phyloP scores from a whole-genome alignment of 805 yeast species.

The Wickerhamiella lipophila region DNA sequence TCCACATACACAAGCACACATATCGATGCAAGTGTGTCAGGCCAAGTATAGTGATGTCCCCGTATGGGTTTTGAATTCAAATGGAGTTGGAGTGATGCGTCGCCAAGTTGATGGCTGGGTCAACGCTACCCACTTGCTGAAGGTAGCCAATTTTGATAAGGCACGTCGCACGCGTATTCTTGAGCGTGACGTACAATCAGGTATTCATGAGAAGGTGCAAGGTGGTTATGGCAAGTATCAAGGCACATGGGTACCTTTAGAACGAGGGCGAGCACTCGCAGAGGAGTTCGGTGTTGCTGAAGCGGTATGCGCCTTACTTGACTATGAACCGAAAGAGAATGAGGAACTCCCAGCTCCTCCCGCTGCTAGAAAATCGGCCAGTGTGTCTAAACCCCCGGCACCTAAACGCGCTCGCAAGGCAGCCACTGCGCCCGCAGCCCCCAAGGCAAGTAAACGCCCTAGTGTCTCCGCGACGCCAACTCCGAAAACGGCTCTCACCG shows the following conservation, averaged over 20 bases:
- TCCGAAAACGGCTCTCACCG: slow-evolving; percentile 9
- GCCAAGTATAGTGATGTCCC: slow-evolving; percentile 37
- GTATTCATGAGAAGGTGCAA: slow-evolving; percentile 83
- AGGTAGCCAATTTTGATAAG: slow-evolving; percentile 87
- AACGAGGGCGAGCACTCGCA: slow-evolving; percentile 58
- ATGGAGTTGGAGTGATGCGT: slow-evolving; percentile 75
- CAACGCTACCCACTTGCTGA: slow-evolving; percentile 89
- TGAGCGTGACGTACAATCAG: slow-evolving; percentile 86
- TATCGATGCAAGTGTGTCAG: slow-evolving; percentile 26
- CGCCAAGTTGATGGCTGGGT: slow-evolving; percentile 89
- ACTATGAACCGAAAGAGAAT: slow-evolving; percentile 43
- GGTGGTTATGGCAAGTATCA: slow-evolving; percentile 97
- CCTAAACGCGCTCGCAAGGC: slow-evolving; percentile 18
- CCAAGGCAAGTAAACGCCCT: neutral
- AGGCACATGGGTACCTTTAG: slow-evolving; percentile 82
- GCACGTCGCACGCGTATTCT: slow-evolving; percentile 85
- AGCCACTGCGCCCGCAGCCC: slow-evolving; percentile 10
- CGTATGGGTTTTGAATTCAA: slow-evolving; percentile 42
- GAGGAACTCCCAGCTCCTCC: slow-evolving; percentile 42
- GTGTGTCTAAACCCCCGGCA: slow-evolving; percentile 17
- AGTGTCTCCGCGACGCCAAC: slow-evolving; percentile 5
- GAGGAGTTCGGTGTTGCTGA: slow-evolving; percentile 51
- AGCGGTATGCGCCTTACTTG: slow-evolving; percentile 51
- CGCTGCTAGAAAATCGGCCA: slow-evolving; percentile 29
- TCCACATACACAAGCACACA: neutral